Conservation (phyloP, 768 basidiomycete genomes). For the Albatrellus ellisii region DNA sequence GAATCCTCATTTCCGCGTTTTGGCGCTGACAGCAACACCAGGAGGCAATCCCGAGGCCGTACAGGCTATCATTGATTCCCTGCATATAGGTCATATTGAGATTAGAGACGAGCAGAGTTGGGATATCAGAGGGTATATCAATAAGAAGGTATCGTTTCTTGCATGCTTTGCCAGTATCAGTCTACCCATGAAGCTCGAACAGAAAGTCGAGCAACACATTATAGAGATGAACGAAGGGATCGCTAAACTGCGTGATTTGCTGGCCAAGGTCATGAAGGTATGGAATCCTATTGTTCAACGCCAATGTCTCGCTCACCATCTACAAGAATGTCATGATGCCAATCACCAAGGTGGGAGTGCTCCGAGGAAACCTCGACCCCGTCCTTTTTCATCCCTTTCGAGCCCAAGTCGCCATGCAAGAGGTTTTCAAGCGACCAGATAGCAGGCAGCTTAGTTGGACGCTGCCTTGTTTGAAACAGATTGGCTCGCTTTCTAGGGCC, state of each 20-base stretch:
- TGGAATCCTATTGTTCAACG: too few species aligned
- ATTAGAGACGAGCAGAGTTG: constrained; percentile 85
- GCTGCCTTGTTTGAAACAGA: constrained; percentile 32
- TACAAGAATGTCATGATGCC: constrained; percentile 2
- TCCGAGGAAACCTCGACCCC: constrained; percentile 40
- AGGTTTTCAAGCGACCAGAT: constrained; percentile 20
- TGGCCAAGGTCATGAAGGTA: constrained; percentile 68
- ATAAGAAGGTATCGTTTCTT: constrained; percentile 52
- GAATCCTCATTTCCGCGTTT: constrained; percentile 84
- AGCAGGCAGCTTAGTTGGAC: constrained; percentile 32
- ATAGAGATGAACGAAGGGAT: constrained; percentile 64
- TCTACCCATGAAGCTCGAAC: not conserved
- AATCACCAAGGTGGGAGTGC: constrained; percentile 20
- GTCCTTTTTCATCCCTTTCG: constrained; percentile 53
- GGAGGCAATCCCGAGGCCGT: constrained; percentile 79
- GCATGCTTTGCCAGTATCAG: not conserved
- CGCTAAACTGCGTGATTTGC: constrained; percentile 45
- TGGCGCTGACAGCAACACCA: constrained; percentile 94
- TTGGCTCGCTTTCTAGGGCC: constrained; percentile 57
- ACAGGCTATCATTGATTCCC: constrained; percentile 78
- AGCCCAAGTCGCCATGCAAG: constrained; percentile 29
- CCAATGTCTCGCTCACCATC: too few species aligned
- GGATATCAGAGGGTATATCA: constrained; percentile 76
- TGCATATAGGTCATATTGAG: constrained; percentile 93
- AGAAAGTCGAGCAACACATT: constrained; percentile 71